Evolutionary conservation across 208 protist genomes (phyloP).

Genomic region (Crithidia mellificae): DNA sequence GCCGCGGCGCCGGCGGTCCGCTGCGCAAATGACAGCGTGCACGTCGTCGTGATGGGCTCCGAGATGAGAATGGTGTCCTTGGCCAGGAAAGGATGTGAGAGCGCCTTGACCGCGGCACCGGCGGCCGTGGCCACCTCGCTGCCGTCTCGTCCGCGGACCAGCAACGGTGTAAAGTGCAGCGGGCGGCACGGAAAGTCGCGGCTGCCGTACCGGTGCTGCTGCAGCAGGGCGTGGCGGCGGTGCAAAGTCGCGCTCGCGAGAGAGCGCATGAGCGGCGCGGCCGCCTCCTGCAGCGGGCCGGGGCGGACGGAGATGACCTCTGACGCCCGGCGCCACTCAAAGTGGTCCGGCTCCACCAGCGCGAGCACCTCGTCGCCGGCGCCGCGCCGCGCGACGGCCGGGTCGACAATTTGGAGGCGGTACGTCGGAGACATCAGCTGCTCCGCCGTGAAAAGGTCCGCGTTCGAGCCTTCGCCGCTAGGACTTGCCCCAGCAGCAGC

Average conservation of each 20-base stretch:
- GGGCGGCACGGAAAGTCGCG: conserved; percentile 24
- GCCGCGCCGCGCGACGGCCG: not conserved
- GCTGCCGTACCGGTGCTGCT: conserved; percentile 9
- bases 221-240: conserved; percentile 18
- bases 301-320: conserved; percentile 18
- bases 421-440: conserved; percentile 6
- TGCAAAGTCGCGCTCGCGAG: conserved; percentile 11
- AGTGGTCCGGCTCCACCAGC: conserved; percentile 23
- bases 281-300: conserved; percentile 8
- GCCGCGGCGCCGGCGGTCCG: conserved; percentile 3
- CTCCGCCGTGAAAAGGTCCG: conserved; percentile 4
- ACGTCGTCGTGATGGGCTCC: conserved; percentile 42
- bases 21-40: conserved; percentile 48
- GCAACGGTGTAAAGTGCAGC: conserved; percentile 23
- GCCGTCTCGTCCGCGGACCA: not conserved
- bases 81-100: conserved; percentile 14
- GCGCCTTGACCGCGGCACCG: not conserved
- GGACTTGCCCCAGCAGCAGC: not conserved
- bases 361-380: conserved; percentile 18
- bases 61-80: conserved; percentile 34
- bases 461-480: not conserved
- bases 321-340: conserved; percentile 17
- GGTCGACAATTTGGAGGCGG: conserved; percentile 18
- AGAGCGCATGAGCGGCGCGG: conserved; percentile 16
- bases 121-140: too few relatives aligned